These are phyloP conservation scores for Kwoniella heveanensis DNA, from an alignment of 768 basidiomycete species.

Conservation along the genomic window DNA sequence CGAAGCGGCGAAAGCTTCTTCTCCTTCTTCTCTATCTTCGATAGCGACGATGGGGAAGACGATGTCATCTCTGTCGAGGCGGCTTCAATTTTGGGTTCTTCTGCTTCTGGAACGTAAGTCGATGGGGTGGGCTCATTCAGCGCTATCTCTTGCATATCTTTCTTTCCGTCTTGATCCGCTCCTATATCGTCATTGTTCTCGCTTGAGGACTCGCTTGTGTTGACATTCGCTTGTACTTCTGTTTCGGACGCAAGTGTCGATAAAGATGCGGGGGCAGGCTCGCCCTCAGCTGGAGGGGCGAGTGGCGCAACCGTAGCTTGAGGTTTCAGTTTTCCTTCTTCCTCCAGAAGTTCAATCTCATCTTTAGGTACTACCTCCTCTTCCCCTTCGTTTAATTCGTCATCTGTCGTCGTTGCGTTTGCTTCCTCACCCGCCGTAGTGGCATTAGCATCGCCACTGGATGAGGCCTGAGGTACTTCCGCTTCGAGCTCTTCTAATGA, in stretches of 20 bases:
- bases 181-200: neutral
- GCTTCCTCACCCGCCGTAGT: neutral
- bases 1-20: neutral
- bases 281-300: neutral
- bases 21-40: neutral
- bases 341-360: constrained; percentile 49
- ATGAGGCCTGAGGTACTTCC: neutral
- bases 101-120: too few relatives aligned
- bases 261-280: neutral
- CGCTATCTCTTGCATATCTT: neutral
- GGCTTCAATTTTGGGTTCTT: neutral
- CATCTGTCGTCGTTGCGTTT: neutral
- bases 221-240: too few relatives aligned
- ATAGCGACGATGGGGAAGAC: neutral
- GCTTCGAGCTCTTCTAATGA: constrained; percentile 10
- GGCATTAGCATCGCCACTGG: neutral
- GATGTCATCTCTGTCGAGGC: neutral
- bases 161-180: neutral
- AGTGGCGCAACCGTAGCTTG: constrained; percentile 26
- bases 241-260: too few relatives aligned
- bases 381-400: too few relatives aligned
- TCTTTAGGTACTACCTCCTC: constrained; percentile 39
- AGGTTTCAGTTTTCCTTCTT: constrained; percentile 33
- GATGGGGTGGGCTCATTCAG: neutral
- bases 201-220: too few relatives aligned